Percentiles rank a stretch among this genome's conserved stretches.
phyloP scores from a whole-genome alignment of 2,329 filamentous ascomycete species.

The Xylaria sp. region DNA sequence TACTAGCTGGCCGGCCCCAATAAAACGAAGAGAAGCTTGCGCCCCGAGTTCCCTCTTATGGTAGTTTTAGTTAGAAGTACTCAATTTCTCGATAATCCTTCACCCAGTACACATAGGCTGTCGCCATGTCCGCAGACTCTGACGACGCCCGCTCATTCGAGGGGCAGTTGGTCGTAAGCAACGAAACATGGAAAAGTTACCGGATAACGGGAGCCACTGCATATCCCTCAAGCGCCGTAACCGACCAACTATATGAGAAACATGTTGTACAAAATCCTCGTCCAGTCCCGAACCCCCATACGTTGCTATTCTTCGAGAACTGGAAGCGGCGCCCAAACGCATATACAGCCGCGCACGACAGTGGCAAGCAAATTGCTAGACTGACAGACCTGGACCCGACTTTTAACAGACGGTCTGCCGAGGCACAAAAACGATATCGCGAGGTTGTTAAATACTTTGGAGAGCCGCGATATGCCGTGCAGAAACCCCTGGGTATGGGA shows the following conservation, averaged over 20 bases:
- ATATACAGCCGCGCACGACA: background rate
- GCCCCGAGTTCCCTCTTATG: background rate
- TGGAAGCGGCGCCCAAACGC: background rate
- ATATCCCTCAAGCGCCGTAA: background rate
- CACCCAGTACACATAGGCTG: background rate
- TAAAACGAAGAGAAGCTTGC: background rate
- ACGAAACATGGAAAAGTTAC: conserved; percentile 3
- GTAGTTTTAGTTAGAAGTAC: no score
- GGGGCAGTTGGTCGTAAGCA: background rate
- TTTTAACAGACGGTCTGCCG: background rate
- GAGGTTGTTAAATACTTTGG: conserved; percentile 5
- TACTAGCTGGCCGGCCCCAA: background rate
- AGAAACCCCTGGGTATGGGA: conserved; percentile 23
- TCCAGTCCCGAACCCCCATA: background rate
- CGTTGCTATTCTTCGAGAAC: background rate
- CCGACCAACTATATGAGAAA: background rate
- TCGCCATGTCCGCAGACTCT: background rate
- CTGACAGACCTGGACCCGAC: background rate
- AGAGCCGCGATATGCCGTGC: conserved; percentile 1
- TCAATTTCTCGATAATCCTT: background rate
- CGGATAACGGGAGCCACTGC: background rate
- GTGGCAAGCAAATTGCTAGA: background rate
- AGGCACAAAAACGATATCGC: background rate
- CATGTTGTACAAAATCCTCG: background rate
- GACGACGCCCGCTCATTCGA: background rate